phyloP scores from a whole-genome alignment of 345 rosid species.

The Eucalyptus pauciflora region DNA sequence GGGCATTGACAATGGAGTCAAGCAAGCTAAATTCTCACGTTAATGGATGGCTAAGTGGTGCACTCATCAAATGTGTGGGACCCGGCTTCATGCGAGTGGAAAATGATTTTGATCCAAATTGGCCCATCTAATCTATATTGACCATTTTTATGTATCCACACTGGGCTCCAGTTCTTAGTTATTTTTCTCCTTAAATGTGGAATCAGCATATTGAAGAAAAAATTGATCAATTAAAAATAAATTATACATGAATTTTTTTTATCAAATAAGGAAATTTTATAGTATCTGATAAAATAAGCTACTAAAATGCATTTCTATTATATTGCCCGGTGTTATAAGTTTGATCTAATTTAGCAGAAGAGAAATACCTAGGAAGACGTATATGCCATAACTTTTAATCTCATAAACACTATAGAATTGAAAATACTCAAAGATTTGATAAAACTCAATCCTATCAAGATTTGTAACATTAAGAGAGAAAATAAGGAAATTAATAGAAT shows the following conservation, averaged over 20 bases:
- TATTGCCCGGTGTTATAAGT: neutral
- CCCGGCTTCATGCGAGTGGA: fast-evolving
- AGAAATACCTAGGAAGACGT: neutral
- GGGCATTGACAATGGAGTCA: too few species aligned
- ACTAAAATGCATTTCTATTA: neutral
- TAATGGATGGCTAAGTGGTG: neutral
- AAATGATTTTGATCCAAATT: neutral
- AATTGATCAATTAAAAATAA: neutral
- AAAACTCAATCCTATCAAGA: neutral
- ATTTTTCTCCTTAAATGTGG: neutral
- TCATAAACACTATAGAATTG: neutral
- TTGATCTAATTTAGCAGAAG: neutral
- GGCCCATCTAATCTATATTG: neutral
- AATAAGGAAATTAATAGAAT: neutral
- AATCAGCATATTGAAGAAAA: neutral
- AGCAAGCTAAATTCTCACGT: neutral
- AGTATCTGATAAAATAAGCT: neutral
- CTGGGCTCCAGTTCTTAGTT: neutral
- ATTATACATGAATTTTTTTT: neutral
- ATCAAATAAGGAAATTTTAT: neutral
- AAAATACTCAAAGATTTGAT: neutral
- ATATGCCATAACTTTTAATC: neutral
- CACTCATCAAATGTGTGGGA: neutral
- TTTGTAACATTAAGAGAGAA: neutral
- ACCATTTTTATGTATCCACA: neutral